Percentiles rank a stretch among this genome's conserved stretches.
Evolutionary conservation across 2,329 filamentous ascomycete genomes (phyloP).

Genomic region (Thyridium curvatum): DNA sequence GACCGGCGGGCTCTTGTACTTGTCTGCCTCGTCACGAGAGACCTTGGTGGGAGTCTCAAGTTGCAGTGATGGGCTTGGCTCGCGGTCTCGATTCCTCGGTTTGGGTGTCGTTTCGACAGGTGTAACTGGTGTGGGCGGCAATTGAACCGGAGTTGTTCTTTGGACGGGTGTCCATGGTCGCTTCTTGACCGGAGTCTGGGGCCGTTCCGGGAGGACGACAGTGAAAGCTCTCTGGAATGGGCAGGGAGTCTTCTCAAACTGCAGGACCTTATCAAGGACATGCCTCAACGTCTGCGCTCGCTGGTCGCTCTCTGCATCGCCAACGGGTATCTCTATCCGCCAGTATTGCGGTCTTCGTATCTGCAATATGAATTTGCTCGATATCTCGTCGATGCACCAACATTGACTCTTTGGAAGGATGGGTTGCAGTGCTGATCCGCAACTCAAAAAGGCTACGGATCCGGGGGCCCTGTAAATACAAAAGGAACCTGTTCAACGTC

Average conservation of each 20-base stretch:
- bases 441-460: conserved; percentile 82
- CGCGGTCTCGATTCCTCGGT: too few relatives aligned
- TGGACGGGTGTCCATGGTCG: conserved; percentile 59
- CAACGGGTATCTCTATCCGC: conserved; percentile 76
- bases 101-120: conserved; percentile 10
- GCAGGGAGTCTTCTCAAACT: conserved; percentile 83
- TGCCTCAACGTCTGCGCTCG: conserved; percentile 62
- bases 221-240: conserved; percentile 76
- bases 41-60: too few relatives aligned
- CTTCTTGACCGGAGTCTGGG: conserved; percentile 58
- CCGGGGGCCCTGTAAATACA: conserved; percentile 82
- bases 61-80: too few relatives aligned
- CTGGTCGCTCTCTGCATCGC: conserved; percentile 54
- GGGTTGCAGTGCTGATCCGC: conserved; percentile 74
- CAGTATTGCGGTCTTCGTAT: conserved; percentile 81
- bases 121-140: conserved; percentile 17
- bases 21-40: too few relatives aligned
- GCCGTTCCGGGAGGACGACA: conserved; percentile 64
- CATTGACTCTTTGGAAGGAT: conserved; percentile 87
- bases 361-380: conserved; percentile 77
- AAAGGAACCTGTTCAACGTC: conserved; percentile 51
- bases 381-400: conserved; percentile 83
- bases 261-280: conserved; percentile 65
- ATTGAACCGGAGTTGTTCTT: conserved; percentile 13
- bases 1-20: too few relatives aligned